Evolutionary conservation across 306 rosid genomes (phyloP).

Genomic region (Psophocarpus tetragonolobus): DNA sequence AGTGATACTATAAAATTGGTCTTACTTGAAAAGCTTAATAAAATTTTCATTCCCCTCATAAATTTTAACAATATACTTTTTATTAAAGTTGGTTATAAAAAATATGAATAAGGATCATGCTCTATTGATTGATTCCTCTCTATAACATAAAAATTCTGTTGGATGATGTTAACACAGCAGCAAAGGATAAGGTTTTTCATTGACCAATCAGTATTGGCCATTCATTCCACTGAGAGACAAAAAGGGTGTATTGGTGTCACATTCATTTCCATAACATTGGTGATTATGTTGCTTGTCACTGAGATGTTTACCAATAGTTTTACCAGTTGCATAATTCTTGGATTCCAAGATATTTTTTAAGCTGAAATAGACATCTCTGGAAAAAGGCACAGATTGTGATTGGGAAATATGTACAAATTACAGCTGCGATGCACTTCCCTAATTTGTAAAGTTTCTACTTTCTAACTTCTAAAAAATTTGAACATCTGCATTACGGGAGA

Average conservation of each 20-base stretch:
- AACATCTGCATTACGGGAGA: too few species aligned
- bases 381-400: constrained; percentile 13
- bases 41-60: too few species aligned
- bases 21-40: too few species aligned
- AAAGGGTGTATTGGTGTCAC: neutral
- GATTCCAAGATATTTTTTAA: constrained; percentile 17
- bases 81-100: too few species aligned
- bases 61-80: too few species aligned
- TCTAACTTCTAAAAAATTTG: too few species aligned
- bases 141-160: constrained; percentile 1
- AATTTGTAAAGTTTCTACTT: too few species aligned
- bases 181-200: constrained; percentile 35
- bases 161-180: constrained; percentile 16
- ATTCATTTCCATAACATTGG: neutral
- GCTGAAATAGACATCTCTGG: constrained; percentile 9
- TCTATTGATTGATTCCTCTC: neutral
- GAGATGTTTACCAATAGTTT: neutral
- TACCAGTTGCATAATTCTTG: neutral
- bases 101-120: neutral
- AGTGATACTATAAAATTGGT: neutral
- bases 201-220: constrained; percentile 9
- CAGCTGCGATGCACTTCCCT: too few species aligned
- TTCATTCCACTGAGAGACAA: neutral
- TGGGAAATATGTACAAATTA: neutral
- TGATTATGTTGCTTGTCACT: neutral